Evolutionary conservation across 2,329 filamentous ascomycete genomes (phyloP), one percentile per base, ranked within the genome.

Genomic region (Colletotrichum lindemuthianum): DNA sequence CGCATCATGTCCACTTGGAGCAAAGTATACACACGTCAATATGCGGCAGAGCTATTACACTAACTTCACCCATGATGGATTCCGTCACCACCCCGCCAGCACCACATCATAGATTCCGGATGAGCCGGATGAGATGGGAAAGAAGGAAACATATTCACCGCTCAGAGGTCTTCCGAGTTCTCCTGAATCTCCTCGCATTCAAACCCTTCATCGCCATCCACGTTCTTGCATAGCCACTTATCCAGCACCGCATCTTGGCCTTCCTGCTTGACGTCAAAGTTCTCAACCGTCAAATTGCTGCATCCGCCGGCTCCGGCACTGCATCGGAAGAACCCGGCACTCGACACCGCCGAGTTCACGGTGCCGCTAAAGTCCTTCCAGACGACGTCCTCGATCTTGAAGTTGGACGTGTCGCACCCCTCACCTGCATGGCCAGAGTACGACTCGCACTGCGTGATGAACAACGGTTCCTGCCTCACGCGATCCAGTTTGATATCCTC

Each of bases 381-480:
- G 2, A 69, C 67, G 4, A 77, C 53, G 44, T 75, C 58, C 16
- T 60, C 65, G 44, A 78, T 70, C 66, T 71, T 71, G 57, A 76
- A 76, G 57, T 69, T 67, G 55, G 72, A 74, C 32, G 73, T 72
- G 67, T 77, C 70, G 67, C 76, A 78, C 60, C 75, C 72, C 66
- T 75, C 69, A 36, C 75, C 75, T 2, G 70, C 69, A 56, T 70
- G 71, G 43, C 75, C 75, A 10, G 73, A 73, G 64, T 74, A 77
- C 45, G 76, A 71, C 66, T 77, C 75, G 59, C 76, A 78, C 65
- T 77, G 75, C 69, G 72, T 75, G 9, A 73, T 68, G 63, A 74
- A 76, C 33, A 77, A 72, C 15, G 76, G 76, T 44, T 72, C 69
- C 9, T 69, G 59, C 1, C 74, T 70, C n/a, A 69, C 50, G 6